A percentile compares a stretch with the other conserved stretches of the same genome.
Conservation (phyloP, 2,329 filamentous ascomycete species). For the Pestalotiopsis sp. region DNA sequence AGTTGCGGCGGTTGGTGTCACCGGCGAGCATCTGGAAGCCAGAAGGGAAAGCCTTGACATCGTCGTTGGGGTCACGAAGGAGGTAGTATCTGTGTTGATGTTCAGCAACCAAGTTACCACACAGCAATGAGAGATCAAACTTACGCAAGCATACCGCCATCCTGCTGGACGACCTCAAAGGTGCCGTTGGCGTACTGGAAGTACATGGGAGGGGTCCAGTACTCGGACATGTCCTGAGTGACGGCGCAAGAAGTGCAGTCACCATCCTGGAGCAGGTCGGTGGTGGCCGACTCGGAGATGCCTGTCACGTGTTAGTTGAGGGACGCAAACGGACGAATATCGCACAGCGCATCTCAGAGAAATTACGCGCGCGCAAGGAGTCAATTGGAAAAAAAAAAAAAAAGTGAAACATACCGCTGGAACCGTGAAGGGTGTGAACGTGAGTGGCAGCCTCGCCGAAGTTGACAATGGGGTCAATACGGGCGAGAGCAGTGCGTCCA, state of each 20-base stretch:
- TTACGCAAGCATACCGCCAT: conserved; percentile 84
- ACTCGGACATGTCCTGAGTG: conserved; percentile 81
- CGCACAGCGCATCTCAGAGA: not conserved
- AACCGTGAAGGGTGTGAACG: conserved; percentile 76
- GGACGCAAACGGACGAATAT: conserved; percentile 4
- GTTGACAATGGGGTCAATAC: conserved; percentile 77
- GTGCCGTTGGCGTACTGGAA: conserved; percentile 72
- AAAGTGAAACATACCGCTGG: conserved; percentile 62
- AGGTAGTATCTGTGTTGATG: conserved; percentile 71
- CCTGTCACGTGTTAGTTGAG: conserved; percentile 46
- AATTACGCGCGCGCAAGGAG: conserved; percentile 7
- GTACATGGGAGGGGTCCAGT: conserved; percentile 82
- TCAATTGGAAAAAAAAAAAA: not conserved
- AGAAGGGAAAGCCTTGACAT: conserved; percentile 73
- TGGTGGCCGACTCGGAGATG: conserved; percentile 62
- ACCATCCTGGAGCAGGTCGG: conserved; percentile 58
- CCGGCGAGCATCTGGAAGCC: conserved; percentile 85
- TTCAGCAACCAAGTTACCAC: not conserved
- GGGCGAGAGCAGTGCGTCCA: conserved; percentile 67
- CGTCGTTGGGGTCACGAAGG: conserved; percentile 56
- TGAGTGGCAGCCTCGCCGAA: conserved; percentile 64
- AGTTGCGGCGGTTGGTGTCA: conserved; percentile 67
- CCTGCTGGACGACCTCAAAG: conserved; percentile 70
- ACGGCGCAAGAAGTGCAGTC: conserved; percentile 83
- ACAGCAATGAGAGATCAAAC: conserved; percentile 37